phyloP scores from a whole-genome alignment of 352 stramenopile genomes.

The Pythium grandisporangium region DNA sequence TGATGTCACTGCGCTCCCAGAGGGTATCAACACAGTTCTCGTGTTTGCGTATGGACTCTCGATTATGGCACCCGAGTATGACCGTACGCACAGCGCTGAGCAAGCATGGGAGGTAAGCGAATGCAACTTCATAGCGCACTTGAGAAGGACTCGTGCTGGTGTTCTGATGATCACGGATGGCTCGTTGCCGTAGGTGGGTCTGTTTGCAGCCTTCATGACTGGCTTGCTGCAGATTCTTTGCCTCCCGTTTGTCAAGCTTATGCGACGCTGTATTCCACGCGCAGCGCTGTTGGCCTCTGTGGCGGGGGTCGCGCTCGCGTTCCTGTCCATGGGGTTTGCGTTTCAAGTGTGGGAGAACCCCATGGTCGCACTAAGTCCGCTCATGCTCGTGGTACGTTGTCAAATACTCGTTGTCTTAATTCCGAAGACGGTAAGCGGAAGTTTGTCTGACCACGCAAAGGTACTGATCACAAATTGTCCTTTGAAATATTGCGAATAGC shows the following conservation, averaged over 20 bases:
- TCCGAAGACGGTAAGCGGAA: too few species aligned
- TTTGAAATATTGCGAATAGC: conserved; percentile 1
- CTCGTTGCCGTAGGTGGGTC: conserved; percentile 1
- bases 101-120: conserved; percentile 15
- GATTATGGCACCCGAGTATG: conserved; percentile 29
- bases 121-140: too few species aligned
- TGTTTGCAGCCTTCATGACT: conserved; percentile 26
- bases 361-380: conserved; percentile 17
- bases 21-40: conserved; percentile 32
- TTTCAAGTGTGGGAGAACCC: conserved; percentile 36
- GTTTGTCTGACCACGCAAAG: too few species aligned
- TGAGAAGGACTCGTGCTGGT: background rate
- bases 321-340: conserved; percentile 32
- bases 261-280: conserved; percentile 18
- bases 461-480: too few species aligned
- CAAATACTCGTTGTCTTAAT: too few species aligned
- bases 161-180: background rate
- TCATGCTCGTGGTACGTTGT: conserved; percentile 24
- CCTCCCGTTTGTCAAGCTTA: conserved; percentile 16
- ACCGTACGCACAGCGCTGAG: conserved; percentile 14
- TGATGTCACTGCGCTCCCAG: conserved; percentile 27
- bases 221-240: conserved; percentile 21
- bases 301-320: conserved; percentile 23
- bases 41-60: conserved; percentile 30
- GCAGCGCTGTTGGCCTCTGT: conserved; percentile 29